Evolutionary conservation across 176 grass and related monocot genomes (phyloP).

Genomic region (Calamus simplicifolius): DNA sequence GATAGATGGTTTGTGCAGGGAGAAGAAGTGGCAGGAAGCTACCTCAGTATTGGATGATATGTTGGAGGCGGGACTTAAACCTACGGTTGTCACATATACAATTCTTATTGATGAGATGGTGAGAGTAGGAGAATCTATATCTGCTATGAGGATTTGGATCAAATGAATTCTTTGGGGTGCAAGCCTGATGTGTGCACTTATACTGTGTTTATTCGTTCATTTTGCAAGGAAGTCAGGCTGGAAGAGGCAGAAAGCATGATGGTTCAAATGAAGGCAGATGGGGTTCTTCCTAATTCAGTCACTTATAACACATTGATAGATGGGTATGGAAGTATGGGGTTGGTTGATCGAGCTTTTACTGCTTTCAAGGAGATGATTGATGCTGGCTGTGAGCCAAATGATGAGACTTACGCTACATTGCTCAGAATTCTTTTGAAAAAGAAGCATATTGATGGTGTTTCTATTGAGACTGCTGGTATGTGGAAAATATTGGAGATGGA

Average conservation of each 20-base stretch:
- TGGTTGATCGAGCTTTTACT: slow-evolving; percentile 40
- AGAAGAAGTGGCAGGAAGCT: slow-evolving; percentile 54
- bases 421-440: slow-evolving; percentile 51
- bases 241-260: slow-evolving; percentile 63
- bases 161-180: slow-evolving; percentile 48
- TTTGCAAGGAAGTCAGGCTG: slow-evolving; percentile 58
- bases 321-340: slow-evolving; percentile 54
- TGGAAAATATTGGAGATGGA: slow-evolving; percentile 52
- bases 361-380: slow-evolving; percentile 54
- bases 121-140: slow-evolving; percentile 36
- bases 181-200: slow-evolving; percentile 62
- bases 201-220: slow-evolving; percentile 59
- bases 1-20: slow-evolving; percentile 69
- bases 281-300: slow-evolving; percentile 55
- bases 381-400: slow-evolving; percentile 52
- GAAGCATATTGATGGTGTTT: slow-evolving; percentile 26
- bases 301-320: slow-evolving; percentile 78
- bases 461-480: slow-evolving; percentile 23
- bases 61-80: slow-evolving; percentile 50
- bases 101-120: slow-evolving; percentile 67
- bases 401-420: slow-evolving; percentile 52
- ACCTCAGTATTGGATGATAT: slow-evolving; percentile 50
- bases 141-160: slow-evolving; percentile 44
- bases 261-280: slow-evolving; percentile 40
- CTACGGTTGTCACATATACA: slow-evolving; percentile 52